Evolutionary conservation across 345 rosid species (phyloP).

Genomic region (Linum trigynum): DNA sequence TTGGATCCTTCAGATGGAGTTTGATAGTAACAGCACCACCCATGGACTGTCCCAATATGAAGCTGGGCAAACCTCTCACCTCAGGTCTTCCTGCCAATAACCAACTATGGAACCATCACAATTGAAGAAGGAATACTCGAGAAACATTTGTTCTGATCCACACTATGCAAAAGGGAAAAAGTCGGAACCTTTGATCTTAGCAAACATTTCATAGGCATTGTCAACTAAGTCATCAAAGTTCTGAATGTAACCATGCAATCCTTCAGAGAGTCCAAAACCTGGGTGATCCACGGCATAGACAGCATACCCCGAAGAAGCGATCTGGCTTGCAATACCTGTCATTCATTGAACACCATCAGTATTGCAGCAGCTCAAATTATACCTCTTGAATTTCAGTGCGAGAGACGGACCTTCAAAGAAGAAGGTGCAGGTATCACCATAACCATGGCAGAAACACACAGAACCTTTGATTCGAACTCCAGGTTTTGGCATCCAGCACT

Average conservation of each 20-base stretch:
- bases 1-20: constrained; percentile 61
- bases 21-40: constrained; percentile 93
- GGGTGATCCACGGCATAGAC: constrained; percentile 91
- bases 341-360: not conserved
- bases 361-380: not conserved
- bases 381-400: not conserved
- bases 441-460: constrained; percentile 78
- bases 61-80: constrained; percentile 55
- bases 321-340: constrained; percentile 66
- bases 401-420: constrained; percentile 78
- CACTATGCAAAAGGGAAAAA: not conserved
- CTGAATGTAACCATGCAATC: constrained; percentile 80
- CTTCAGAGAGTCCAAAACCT: constrained; percentile 87
- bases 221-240: constrained; percentile 64
- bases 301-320: constrained; percentile 63
- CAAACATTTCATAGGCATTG: constrained; percentile 57
- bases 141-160: not conserved
- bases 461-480: constrained; percentile 57
- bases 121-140: not conserved
- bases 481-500: constrained; percentile 67
- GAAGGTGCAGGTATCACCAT: constrained; percentile 98
- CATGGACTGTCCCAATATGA: constrained; percentile 88
- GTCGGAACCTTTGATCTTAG: constrained; percentile 64
- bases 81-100: constrained; percentile 52
- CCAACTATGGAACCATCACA: not conserved